Evolutionary conservation across 2,329 filamentous ascomycete genomes (phyloP), one percentile per base, ranked within the genome.

Genomic region (Colletotrichum brevisporum): DNA sequence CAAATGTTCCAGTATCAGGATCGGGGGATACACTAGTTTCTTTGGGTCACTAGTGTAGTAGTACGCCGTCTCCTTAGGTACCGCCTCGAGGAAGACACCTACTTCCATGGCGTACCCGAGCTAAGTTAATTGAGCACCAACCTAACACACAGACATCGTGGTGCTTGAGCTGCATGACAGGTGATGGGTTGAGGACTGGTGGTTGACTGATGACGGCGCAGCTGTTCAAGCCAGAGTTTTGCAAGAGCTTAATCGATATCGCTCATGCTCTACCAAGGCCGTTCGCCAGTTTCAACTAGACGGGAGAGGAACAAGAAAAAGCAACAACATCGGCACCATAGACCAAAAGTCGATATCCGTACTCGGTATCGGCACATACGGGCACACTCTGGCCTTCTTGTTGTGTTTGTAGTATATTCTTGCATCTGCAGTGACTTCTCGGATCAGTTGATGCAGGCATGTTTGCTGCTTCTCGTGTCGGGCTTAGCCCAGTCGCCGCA

Each of bases 401-500:
- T 5, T 26, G 24, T 16, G 36, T 24, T 27, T 27, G 41, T 43
- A 43, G 2, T n/a, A 12, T n/a, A n/a, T 10, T 36, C 15, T n/a
- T n/a, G 4, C 13, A 43, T n/a, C 41, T 8, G 41, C 41, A 43
- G 16, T 48, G 31, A 27, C 39, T 48, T 5, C 36, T n/a, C 41
- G 31, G 36, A 24, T 24, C 55, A n/a, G 5, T 36, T 31, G 39
- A n/a, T 43, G n/a, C 45, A 53, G 53, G 31, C 21, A 64, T 65
- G 41, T 27, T 41, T 68, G 45, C 48, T 57, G 47, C 52, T 39
- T 27, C 18, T 18, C 45, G 12, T 52, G 43, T 52, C 26, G 43
- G 50, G 31, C 58, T 53, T 24, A 53, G 59, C 53, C 64, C 52
- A 53, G 27, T n/a, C n/a, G 45, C 55, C 12, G 15, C 57, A 52